phyloP scores from a whole-genome alignment of 108 stramenopile species.

The Chaetoceros muelleri region DNA sequence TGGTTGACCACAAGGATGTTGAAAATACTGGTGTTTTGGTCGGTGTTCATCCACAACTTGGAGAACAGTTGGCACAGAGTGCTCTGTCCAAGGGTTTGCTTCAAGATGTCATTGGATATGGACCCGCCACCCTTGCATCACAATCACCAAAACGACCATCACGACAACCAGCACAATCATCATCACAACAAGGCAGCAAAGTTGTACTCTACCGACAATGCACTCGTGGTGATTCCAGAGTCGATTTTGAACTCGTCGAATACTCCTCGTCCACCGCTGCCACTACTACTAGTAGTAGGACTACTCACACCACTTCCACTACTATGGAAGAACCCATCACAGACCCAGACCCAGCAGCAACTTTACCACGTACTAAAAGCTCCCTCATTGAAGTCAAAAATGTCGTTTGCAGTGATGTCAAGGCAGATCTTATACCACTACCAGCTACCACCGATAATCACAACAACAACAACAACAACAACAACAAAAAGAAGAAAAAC shows the following conservation, averaged over 20 bases:
- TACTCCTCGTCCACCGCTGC: too few species aligned
- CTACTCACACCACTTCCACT: too few species aligned
- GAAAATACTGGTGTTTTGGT: slow-evolving; percentile 28
- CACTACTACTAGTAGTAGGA: too few species aligned
- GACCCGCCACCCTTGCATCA: background rate
- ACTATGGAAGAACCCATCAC: too few species aligned
- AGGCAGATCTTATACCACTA: slow-evolving; percentile 30
- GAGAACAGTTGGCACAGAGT: slow-evolving; percentile 37
- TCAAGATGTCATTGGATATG: slow-evolving; percentile 2
- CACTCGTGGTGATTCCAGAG: slow-evolving; percentile 10
- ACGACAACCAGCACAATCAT: background rate
- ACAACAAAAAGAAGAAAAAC: too few species aligned
- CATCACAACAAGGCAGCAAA: background rate
- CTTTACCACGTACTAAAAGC: background rate
- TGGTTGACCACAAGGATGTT: slow-evolving; percentile 7
- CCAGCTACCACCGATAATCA: too few species aligned
- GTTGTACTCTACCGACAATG: background rate
- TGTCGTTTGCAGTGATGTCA: slow-evolving; percentile 26
- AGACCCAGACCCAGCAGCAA: too few species aligned
- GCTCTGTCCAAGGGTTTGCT: slow-evolving; percentile 25
- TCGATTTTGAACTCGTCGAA: slow-evolving; percentile 19
- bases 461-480: too few species aligned
- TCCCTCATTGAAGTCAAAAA: slow-evolving; percentile 23
- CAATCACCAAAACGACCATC: background rate
- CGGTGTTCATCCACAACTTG: slow-evolving; percentile 47